Base-by-base conservation (phyloP, 768 basidiomycete species). In the Termitomyces sp. region DNA sequence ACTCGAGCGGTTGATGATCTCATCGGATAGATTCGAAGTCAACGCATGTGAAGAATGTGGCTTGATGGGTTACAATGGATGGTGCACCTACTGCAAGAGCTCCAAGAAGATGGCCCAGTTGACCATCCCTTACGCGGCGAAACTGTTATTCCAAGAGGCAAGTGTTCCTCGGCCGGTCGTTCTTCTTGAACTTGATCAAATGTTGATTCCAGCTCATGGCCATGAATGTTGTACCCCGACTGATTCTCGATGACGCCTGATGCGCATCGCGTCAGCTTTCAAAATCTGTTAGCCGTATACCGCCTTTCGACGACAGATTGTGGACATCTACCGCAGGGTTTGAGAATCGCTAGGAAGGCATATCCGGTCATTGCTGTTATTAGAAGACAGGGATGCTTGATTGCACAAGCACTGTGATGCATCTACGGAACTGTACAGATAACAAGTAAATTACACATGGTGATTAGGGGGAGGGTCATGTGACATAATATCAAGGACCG, bases 11-110 rank as follows among this genome's bases (percentile, higher is more conserved):
- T 81, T 99, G 16, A 99, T 99, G 97, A 95, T 98, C 59, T 98
- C 96, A 6, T 97, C 94, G 24, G 97, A 99, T 74, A 92, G 92
- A 66, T 99, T 98, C 67, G 92, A 97, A 71, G 92, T 97, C 53
- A 92, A 96, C 65, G 95, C 95, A 13, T 99, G 97, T 69, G 82
- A 94, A 64, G 83, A 88, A 57, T 99, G 97, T 70, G 97, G 97
- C 8, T 74, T 98, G 63, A 88, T 98, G 82, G 97, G 95, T 3
- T 92, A 92, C 69, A 86, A 90, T 66, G 92, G 92, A 57, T 98
- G 94, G 94, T 98, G 95, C 71, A 84, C 92, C n/a, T 93, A 92
- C 66, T 98, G 96, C 84, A 96, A 97, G 77, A 94, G 90, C 65
- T 94, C 93, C 46, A 97, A 98, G 75, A 88, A 89, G 69, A 91